Percentiles rank a stretch among this genome's conserved stretches.
phyloP scores from a whole-genome alignment of 495 filamentous ascomycete genomes.

The Amorphotheca resinae region DNA sequence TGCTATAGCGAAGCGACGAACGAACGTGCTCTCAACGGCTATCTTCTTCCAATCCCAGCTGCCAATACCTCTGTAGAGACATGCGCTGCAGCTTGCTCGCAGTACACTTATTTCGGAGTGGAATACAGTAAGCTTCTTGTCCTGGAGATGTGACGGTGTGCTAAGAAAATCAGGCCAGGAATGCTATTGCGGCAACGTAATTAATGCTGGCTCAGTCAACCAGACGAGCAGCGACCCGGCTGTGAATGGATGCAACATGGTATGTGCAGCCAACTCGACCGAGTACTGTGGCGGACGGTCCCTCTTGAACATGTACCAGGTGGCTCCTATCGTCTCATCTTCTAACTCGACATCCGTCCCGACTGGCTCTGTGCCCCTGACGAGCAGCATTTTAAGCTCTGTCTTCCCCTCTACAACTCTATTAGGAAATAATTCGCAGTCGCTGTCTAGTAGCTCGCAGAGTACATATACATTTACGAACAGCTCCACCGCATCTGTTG shows the following conservation, averaged over 20 bases:
- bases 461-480: background rate
- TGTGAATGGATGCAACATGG: slow-evolving; percentile 8
- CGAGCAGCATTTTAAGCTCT: slow-evolving; percentile 9
- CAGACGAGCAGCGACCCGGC: slow-evolving; percentile 2
- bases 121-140: no score
- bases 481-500: background rate
- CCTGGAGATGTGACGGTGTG: no score
- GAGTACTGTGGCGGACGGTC: slow-evolving; percentile 25
- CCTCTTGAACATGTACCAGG: slow-evolving; percentile 19
- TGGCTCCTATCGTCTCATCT: slow-evolving; percentile 1
- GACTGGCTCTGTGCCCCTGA: slow-evolving; percentile 1
- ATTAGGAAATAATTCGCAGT: background rate
- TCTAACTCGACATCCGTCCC: slow-evolving; percentile 4
- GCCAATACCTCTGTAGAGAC: slow-evolving; percentile 15
- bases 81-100: slow-evolving; percentile 9
- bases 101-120: slow-evolving; percentile 15
- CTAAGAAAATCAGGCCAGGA: no score
- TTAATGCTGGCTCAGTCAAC: slow-evolving; percentile 26
- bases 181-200: slow-evolving; percentile 37
- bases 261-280: background rate
- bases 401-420: slow-evolving; percentile 25
- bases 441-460: background rate
- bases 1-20: slow-evolving; percentile 19
- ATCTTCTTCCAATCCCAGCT: slow-evolving; percentile 14
- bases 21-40: slow-evolving; percentile 16